Percentiles rank a stretch among this genome's conserved stretches.
phyloP scores from a whole-genome alignment of 495 filamentous ascomycete species.

The Podospora australis region DNA sequence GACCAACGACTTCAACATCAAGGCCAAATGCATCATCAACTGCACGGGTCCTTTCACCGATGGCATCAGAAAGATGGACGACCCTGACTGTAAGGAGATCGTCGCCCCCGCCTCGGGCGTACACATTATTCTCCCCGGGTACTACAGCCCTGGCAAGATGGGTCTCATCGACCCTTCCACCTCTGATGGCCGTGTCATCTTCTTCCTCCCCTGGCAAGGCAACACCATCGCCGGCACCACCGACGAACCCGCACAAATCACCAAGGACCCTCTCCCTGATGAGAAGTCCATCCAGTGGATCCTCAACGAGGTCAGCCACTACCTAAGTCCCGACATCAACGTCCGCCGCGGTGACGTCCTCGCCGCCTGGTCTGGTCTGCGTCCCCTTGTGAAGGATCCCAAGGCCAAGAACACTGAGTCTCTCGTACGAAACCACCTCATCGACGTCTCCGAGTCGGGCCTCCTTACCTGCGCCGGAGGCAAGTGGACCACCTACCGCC shows the following conservation, averaged over 20 bases:
- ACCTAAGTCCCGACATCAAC: constrained; percentile 87
- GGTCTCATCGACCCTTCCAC: constrained; percentile 92
- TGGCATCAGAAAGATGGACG: constrained; percentile 84
- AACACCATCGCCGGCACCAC: constrained; percentile 98
- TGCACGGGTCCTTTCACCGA: constrained; percentile 96
- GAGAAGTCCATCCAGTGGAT: constrained; percentile 98
- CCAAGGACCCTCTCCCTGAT: constrained; percentile 75
- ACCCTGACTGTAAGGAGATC: constrained; percentile 67
- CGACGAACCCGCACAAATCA: constrained; percentile 76
- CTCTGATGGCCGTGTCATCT: constrained; percentile 94
- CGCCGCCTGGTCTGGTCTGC: constrained; percentile 92
- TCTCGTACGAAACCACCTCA: constrained; percentile 89
- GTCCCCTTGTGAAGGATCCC: constrained; percentile 89
- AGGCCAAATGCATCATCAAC: constrained; percentile 90
- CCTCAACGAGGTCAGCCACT: constrained; percentile 79
- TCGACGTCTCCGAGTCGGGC: constrained; percentile 79
- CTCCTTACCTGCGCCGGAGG: constrained; percentile 93
- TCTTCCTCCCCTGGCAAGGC: constrained; percentile 98
- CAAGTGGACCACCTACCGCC: constrained; percentile 98
- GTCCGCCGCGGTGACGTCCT: constrained; percentile 92
- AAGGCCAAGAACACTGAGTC: constrained; percentile 91
- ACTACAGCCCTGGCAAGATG: constrained; percentile 93
- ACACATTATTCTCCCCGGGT: constrained; percentile 90
- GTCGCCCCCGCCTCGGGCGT: constrained; percentile 92
- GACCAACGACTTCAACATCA: constrained; percentile 61